A percentile compares a stretch with the other conserved stretches of the same genome.
phyloP scores from a whole-genome alignment of 495 filamentous ascomycete species.

The Xylaria cubensis region DNA sequence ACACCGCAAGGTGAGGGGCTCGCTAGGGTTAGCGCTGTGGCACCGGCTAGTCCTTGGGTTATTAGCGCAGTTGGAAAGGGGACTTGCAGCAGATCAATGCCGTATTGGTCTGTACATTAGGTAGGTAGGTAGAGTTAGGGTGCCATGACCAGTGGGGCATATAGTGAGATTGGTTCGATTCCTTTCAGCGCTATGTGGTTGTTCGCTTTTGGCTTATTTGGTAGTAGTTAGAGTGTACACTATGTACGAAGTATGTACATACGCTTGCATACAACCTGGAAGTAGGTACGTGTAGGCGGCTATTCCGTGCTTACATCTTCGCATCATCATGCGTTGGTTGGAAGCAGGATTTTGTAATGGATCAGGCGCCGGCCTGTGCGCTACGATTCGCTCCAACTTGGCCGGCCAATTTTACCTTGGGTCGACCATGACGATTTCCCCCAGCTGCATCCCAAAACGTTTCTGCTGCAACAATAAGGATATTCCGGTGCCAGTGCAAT shows the following conservation, averaged over 20 bases:
- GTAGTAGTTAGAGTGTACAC: too few species aligned
- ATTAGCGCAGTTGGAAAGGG: constrained; percentile 5
- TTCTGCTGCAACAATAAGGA: constrained; percentile 12
- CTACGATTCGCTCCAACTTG: neutral
- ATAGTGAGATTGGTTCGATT: too few species aligned
- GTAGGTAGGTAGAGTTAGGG: too few species aligned
- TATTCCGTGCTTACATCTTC: constrained; percentile 21
- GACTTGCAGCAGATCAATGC: neutral
- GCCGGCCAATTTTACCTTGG: neutral
- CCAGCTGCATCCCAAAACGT: constrained; percentile 3
- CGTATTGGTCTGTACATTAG: neutral
- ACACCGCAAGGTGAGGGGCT: neutral
- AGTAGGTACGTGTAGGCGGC: neutral
- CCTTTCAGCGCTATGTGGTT: too few species aligned
- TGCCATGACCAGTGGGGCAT: too few species aligned
- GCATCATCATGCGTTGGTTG: constrained; percentile 9
- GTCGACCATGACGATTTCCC: neutral
- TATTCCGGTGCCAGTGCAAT: neutral
- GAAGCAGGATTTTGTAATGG: constrained; percentile 16
- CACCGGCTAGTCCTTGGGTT: neutral
- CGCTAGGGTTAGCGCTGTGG: constrained; percentile 1
- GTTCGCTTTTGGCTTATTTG: too few species aligned
- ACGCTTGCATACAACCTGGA: too few species aligned
- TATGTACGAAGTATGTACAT: too few species aligned
- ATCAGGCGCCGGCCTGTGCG: neutral